Percentiles rank a stretch among this genome's conserved stretches.
These are phyloP conservation scores for Collybia mongolica DNA, from an alignment of 768 basidiomycete genomes.

Conservation along the genomic window DNA sequence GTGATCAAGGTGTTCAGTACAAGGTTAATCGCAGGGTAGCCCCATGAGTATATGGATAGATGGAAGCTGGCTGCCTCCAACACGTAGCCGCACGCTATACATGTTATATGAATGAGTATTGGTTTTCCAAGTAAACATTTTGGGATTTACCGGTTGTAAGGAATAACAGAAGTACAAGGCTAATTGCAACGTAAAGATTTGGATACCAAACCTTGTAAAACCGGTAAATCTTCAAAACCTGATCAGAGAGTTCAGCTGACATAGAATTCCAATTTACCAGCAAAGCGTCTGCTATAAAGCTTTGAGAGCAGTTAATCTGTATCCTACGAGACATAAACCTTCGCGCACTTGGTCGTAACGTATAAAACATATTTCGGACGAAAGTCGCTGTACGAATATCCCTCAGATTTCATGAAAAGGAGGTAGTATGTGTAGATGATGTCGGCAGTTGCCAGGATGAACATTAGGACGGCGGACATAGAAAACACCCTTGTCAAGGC, in stretches of 20 bases:
- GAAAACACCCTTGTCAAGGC: conserved; percentile 3
- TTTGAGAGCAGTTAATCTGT: neutral
- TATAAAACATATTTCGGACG: conserved; percentile 16
- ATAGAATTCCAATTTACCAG: conserved; percentile 7
- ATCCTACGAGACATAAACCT: neutral
- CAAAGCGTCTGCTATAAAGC: conserved; percentile 13
- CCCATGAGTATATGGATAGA: conserved; percentile 24
- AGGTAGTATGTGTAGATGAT: conserved; percentile 12
- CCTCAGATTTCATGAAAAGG: conserved; percentile 8
- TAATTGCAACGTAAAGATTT: conserved; percentile 9
- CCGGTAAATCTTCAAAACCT: conserved; percentile 12
- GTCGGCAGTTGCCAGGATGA: conserved; percentile 14
- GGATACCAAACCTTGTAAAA: conserved; percentile 16
- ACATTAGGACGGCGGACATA: conserved; percentile 8
- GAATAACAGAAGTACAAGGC: conserved; percentile 9
- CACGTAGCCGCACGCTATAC: conserved; percentile 14
- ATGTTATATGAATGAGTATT: neutral
- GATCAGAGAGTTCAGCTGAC: neutral
- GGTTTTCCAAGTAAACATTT: neutral
- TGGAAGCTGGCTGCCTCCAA: conserved; percentile 12
- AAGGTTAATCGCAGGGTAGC: conserved; percentile 31
- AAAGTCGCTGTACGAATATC: conserved; percentile 10
- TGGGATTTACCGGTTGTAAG: conserved; percentile 12
- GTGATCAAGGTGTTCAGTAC: conserved; percentile 32
- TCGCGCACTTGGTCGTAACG: conserved; percentile 15